Evolutionary conservation across 306 rosid species (phyloP).

Genomic region (Betula pendula): DNA sequence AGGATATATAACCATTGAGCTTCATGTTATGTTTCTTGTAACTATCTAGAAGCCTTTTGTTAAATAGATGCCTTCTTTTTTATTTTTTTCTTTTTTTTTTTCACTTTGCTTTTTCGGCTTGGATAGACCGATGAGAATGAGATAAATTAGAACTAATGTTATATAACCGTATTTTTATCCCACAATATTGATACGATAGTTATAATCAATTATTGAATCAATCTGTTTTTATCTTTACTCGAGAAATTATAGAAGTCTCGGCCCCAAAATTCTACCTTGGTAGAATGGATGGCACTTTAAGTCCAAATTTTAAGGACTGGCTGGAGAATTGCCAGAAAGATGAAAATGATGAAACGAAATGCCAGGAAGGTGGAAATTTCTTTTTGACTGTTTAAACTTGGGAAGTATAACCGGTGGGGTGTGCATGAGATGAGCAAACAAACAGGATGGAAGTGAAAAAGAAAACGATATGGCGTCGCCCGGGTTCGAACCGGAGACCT

Average conservation of each 20-base stretch:
- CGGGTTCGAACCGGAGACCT: conserved; percentile 78
- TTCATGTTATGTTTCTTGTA: not conserved
- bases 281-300: not conserved
- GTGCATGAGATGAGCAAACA: too few species aligned
- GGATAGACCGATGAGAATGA: not conserved
- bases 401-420: too few species aligned
- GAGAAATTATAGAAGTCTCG: not conserved
- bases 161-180: too few species aligned
- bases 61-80: not conserved
- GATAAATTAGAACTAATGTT: too few species aligned
- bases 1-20: not conserved
- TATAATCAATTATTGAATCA: too few species aligned
- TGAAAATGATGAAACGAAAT: not conserved
- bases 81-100: not conserved
- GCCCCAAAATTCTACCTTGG: not conserved
- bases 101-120: not conserved
- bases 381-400: too few species aligned
- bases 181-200: too few species aligned
- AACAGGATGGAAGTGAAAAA: too few species aligned
- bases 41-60: not conserved
- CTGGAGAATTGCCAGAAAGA: not conserved
- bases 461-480: conserved; percentile 48
- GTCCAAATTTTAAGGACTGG: too few species aligned
- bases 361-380: too few species aligned
- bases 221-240: too few species aligned